Base-by-base conservation (phyloP, 2,329 filamentous ascomycete species). In the Aquanectria penicillioides region DNA sequence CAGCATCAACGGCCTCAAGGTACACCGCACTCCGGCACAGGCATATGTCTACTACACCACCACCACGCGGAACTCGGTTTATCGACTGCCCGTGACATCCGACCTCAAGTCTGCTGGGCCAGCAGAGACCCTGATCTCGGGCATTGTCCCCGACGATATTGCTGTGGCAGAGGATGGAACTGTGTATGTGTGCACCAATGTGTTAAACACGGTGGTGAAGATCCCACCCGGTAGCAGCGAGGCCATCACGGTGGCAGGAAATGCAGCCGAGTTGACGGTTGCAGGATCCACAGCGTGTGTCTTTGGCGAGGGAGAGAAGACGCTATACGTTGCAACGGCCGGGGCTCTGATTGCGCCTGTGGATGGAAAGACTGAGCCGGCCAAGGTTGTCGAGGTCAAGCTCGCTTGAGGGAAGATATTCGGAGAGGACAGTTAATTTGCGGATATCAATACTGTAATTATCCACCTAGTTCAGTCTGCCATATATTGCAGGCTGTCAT, bases 1-100 rank as follows among this genome's bases (percentile, higher is more conserved):
- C 20, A 59, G 54, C 25, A 59, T 67, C 54, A 69, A 69, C 50
- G 55, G 64, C 12, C 54, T 67, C 55, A 63, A 66, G 10, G 61
- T 62, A 15, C 64, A 66, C 61, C 62, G 54, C 2, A 47, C 54
- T 3, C 6, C 23, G 6, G 41, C 38, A 2, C 55, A 68, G 53
- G 50, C 57, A 38, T 55, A 59, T 54, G 33, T 65, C 41, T 63
- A 61, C 63, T 46, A 58, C 57, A 50, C 62, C 48, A 62, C 59
- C 50, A 56, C 66, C 29, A 46, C 51, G 43, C 59, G 63, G 38
- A 44, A 56, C 59, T 48, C 63, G 17, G 34, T 65, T 8, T 67
- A 59, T 22, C 58, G 60, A 18, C 25, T 69, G 13, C 58, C 49
- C 3, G 56, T 67, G 2, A 57, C 60, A 9, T 15, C 57, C 8